Base-by-base conservation (phyloP, 2,329 filamentous ascomycete genomes). In the Pochonia chlamydosporia region DNA sequence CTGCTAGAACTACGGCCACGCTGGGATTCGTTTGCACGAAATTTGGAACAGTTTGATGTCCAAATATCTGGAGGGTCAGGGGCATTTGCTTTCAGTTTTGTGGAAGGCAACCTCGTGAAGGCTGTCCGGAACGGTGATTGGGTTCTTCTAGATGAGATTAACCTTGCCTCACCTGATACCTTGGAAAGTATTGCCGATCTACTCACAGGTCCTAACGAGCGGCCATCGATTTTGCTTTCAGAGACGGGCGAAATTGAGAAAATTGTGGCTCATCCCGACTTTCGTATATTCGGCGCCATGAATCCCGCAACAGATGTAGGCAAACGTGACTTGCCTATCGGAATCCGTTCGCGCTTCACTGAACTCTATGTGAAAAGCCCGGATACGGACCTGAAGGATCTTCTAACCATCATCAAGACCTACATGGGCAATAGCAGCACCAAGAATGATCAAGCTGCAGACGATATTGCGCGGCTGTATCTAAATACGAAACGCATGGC, bases 201-300 rank as follows among this genome's bases (percentile, higher is more conserved):
- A 8, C 74, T 99, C 44, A 83, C 85, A 45, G 87, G 87, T 7
- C 76, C 81, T 9, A 81, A 81, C 50, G 81, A 82, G 28, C 74
- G 75, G 1, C 92, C 92, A 1, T 96, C 89, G 0, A 83, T 99
- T 40, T 71, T 99, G 4, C 76, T 99, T 7, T 91, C 91, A 0
- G 93, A 99, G 69, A 93, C 90, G 33, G 93, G 93, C 31, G 90
- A 93, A 56, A 89, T 96, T 37, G 89, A 97, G 64, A 82, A 91
- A 54, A 84, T 99, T 30, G 78, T 84, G 51, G 93, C 91, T 1
- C 92, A 99, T 64, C 85, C 89, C 0, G 84, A 96, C 54, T 99
- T 99, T 64, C 84, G 93, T 33, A 87, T 99, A 13, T 99, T 99
- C 61, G 95, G 89, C 44, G 93, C 95, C 24, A 99, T 99, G 93